phyloP scores from a whole-genome alignment of 164 flowering plant species.

The Umbellularia californica region DNA sequence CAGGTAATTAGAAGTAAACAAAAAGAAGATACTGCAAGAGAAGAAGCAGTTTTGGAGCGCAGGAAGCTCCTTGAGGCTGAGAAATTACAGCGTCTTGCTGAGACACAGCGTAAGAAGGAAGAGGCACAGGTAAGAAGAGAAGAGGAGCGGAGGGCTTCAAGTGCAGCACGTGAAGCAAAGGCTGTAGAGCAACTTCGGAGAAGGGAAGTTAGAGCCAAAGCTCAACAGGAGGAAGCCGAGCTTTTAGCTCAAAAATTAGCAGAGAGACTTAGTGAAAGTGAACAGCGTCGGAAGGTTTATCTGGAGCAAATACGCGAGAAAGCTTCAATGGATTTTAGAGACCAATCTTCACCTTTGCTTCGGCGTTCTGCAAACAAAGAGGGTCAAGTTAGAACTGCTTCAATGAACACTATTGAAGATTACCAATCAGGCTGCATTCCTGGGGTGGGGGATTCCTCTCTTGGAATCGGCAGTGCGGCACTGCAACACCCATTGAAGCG shows the following conservation, averaged over 20 bases:
- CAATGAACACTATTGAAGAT: conserved; percentile 46
- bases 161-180: conserved; percentile 92
- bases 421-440: conserved; percentile 32
- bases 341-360: conserved; percentile 82
- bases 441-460: conserved; percentile 31
- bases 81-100: conserved; percentile 92
- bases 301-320: conserved; percentile 91
- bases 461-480: conserved; percentile 29
- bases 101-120: conserved; percentile 83
- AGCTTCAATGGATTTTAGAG: conserved; percentile 95
- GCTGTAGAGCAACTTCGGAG: conserved; percentile 79
- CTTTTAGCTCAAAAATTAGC: conserved; percentile 87
- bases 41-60: conserved; percentile 95
- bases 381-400: conserved; percentile 43
- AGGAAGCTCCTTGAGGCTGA: conserved; percentile 83
- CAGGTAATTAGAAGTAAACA: conserved; percentile 79
- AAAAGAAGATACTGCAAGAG: conserved; percentile 91
- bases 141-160: conserved; percentile 93
- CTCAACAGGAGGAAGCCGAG: conserved; percentile 98
- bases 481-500: conserved; percentile 61
- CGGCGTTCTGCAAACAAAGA: conserved; percentile 65
- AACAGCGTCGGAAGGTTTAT: conserved; percentile 85
- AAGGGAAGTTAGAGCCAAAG: conserved; percentile 83
- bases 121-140: conserved; percentile 92
- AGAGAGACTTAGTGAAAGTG: conserved; percentile 91